Evolutionary conservation across 2,329 filamentous ascomycete species (phyloP).

Genomic region (Fusarium clavum): DNA sequence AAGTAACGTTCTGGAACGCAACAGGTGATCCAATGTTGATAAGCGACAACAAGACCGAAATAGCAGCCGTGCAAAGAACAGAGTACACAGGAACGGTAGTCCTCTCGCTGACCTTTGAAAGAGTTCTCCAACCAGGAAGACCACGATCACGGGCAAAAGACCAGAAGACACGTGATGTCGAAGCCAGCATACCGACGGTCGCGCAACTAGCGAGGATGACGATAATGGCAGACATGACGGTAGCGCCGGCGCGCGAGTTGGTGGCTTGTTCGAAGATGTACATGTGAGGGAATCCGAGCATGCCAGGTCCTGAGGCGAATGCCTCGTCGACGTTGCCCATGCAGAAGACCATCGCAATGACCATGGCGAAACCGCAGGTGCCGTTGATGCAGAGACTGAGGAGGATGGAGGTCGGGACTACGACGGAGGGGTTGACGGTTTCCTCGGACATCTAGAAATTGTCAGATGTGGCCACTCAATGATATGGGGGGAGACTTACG

Average conservation of each 20-base stretch:
- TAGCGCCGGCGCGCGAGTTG: slow-evolving; percentile 59
- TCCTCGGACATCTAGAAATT: slow-evolving; percentile 57
- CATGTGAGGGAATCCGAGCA: slow-evolving; percentile 65
- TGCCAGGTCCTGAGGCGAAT: slow-evolving; percentile 57
- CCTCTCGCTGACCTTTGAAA: slow-evolving; percentile 45
- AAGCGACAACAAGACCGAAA: slow-evolving; percentile 48
- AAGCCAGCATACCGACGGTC: slow-evolving; percentile 65
- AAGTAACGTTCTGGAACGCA: slow-evolving; percentile 49
- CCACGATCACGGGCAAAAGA: slow-evolving; percentile 58
- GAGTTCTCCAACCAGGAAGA: slow-evolving; percentile 47
- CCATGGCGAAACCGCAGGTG: slow-evolving; percentile 64
- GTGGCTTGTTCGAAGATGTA: slow-evolving; percentile 66
- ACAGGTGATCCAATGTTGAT: slow-evolving; percentile 51
- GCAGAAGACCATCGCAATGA: slow-evolving; percentile 67
- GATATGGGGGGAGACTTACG: slow-evolving; percentile 5
- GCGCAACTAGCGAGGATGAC: slow-evolving; percentile 61
- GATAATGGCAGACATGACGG: slow-evolving; percentile 62
- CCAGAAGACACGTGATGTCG: slow-evolving; percentile 68
- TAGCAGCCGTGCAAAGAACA: slow-evolving; percentile 43
- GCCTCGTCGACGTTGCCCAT: slow-evolving; percentile 60
- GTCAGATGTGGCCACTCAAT: not conserved
- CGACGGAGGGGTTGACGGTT: slow-evolving; percentile 59
- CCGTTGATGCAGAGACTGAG: slow-evolving; percentile 63
- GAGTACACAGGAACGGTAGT: slow-evolving; percentile 48
- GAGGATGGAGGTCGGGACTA: slow-evolving; percentile 64